Evolutionary conservation across 768 basidiomycete species (phyloP).

Genomic region (Floccularia luteovirens): DNA sequence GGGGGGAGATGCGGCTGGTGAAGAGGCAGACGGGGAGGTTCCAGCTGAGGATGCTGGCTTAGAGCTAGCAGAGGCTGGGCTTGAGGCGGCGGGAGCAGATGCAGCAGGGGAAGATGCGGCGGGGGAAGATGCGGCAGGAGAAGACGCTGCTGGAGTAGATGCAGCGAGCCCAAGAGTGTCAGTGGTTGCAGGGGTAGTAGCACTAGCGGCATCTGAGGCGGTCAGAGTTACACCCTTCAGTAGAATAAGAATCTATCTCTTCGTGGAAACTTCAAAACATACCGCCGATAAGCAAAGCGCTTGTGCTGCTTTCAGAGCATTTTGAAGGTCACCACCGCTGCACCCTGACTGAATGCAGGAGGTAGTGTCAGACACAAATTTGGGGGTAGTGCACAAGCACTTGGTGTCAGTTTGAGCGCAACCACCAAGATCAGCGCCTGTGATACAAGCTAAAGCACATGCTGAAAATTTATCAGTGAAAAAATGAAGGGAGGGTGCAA

Average conservation of each 20-base stretch:
- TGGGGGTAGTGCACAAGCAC: slow-evolving; percentile 48
- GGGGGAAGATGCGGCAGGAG: slow-evolving; percentile 3
- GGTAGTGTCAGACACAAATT: slow-evolving; percentile 38
- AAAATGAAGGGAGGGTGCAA: background rate
- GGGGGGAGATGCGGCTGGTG: slow-evolving; percentile 8
- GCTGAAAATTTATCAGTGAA: slow-evolving; percentile 20
- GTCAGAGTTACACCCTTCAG: slow-evolving; percentile 49
- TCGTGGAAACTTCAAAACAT: slow-evolving; percentile 16
- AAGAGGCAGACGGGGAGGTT: slow-evolving; percentile 1
- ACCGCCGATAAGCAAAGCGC: slow-evolving; percentile 42
- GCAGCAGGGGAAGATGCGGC: slow-evolving; percentile 6
- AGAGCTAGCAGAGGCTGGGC: background rate
- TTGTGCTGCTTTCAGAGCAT: slow-evolving; percentile 33
- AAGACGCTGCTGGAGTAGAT: slow-evolving; percentile 2
- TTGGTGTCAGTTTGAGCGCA: slow-evolving; percentile 43
- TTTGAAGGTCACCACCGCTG: slow-evolving; percentile 32
- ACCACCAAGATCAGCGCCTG: slow-evolving; percentile 28
- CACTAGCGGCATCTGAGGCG: slow-evolving; percentile 7
- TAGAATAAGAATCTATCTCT: too few species aligned
- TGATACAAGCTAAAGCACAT: slow-evolving; percentile 45
- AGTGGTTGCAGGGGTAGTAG: slow-evolving; percentile 1
- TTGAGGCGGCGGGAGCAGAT: slow-evolving; percentile 7
- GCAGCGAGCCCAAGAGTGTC: slow-evolving; percentile 5
- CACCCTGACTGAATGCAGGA: slow-evolving; percentile 43
- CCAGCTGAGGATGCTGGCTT: background rate